Evolutionary conservation across 164 flowering plant species (phyloP).

Genomic region (Protea cynaroides): DNA sequence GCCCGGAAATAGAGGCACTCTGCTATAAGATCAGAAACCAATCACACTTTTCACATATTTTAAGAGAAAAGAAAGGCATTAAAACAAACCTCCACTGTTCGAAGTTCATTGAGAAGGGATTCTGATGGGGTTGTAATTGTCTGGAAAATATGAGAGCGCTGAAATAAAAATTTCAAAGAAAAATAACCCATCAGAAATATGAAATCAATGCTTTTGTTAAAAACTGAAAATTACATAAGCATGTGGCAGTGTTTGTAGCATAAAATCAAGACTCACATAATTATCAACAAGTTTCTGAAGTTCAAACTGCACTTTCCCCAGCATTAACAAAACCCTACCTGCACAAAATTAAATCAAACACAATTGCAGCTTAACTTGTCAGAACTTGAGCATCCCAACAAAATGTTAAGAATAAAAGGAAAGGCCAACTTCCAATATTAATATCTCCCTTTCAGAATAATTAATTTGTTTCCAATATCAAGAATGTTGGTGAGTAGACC

Average conservation of each 20-base stretch:
- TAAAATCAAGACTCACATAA: constrained; percentile 43
- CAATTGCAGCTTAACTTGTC: background rate
- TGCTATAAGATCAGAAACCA: too few species aligned
- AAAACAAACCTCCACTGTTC: constrained; percentile 65
- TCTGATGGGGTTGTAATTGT: constrained; percentile 78
- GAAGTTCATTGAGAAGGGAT: constrained; percentile 69
- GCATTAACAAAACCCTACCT: constrained; percentile 46
- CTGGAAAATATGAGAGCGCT: constrained; percentile 56
- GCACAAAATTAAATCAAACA: constrained; percentile 11
- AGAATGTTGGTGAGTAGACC: too few species aligned
- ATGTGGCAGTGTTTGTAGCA: background rate
- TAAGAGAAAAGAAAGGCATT: too few species aligned
- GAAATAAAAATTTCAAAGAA: constrained; percentile 7
- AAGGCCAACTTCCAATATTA: background rate
- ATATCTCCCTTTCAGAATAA: too few species aligned
- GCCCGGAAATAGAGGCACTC: too few species aligned
- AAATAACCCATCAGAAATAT: constrained; percentile 7
- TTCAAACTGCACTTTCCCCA: constrained; percentile 63
- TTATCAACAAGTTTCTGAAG: constrained; percentile 66
- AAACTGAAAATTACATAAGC: background rate
- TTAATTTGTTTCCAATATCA: too few species aligned
- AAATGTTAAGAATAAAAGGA: background rate
- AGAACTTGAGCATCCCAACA: background rate
- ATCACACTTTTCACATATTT: too few species aligned
- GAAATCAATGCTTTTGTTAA: background rate